Conservation (phyloP, 2,329 filamentous ascomycete species). For the Aspergillus sp. region DNA sequence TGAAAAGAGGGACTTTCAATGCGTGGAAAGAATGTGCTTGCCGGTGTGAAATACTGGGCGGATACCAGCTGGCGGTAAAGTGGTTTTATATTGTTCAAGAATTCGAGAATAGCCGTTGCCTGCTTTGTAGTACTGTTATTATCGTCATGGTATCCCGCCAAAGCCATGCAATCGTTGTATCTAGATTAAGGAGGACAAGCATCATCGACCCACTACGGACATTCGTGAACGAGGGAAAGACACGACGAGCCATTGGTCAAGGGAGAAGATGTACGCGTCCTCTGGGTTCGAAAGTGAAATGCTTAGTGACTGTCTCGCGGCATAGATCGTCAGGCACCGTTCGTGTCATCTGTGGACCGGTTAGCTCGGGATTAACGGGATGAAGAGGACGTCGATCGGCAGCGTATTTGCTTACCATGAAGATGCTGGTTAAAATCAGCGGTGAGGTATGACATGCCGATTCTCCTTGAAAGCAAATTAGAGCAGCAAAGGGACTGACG, state of each 20-base stretch:
- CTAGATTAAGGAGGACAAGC: neutral
- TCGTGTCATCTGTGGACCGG: neutral
- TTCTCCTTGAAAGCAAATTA: neutral
- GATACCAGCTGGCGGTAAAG: neutral
- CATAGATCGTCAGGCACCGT: neutral
- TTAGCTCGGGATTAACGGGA: neutral
- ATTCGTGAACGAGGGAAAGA: neutral
- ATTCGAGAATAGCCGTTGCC: neutral
- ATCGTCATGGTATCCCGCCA: neutral
- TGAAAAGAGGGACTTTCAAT: neutral
- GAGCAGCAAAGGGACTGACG: neutral
- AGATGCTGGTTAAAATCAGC: neutral
- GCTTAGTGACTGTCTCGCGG: neutral
- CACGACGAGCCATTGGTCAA: neutral
- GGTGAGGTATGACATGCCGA: neutral
- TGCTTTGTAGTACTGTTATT: neutral
- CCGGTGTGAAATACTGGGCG: neutral
- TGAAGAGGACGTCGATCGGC: too few species aligned
- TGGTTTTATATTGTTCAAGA: neutral
- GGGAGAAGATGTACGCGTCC: neutral
- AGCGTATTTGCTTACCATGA: neutral
- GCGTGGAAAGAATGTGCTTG: neutral
- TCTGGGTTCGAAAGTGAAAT: neutral
- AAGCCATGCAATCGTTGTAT: neutral
- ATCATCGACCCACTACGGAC: neutral